phyloP scores from a whole-genome alignment of 2,329 filamentous ascomycete genomes.

The Fusarium chaquense region DNA sequence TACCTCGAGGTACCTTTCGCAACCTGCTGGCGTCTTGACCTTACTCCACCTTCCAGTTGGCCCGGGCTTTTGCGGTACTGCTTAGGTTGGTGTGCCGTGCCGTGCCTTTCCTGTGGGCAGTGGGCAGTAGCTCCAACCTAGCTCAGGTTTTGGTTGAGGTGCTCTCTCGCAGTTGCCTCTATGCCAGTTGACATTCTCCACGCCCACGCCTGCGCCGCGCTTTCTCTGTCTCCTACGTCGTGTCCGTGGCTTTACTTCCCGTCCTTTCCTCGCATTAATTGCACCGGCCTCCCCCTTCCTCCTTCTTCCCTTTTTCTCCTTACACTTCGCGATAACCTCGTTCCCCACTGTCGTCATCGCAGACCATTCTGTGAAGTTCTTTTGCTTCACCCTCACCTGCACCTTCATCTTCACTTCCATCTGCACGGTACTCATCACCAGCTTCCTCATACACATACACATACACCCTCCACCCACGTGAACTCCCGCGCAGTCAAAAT shows the following conservation, averaged over 20 bases:
- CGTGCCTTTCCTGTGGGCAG: slow-evolving; percentile 24
- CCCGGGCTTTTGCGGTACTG: slow-evolving; percentile 19
- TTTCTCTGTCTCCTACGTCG: slow-evolving; percentile 31
- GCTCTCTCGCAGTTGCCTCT: slow-evolving; percentile 27
- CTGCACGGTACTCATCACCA: slow-evolving; percentile 10
- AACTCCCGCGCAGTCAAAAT: slow-evolving; percentile 37
- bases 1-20: slow-evolving; percentile 26
- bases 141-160: slow-evolving; percentile 3
- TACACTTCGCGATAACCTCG: slow-evolving; percentile 40
- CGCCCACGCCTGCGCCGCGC: slow-evolving; percentile 22
- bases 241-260: slow-evolving; percentile 29
- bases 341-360: slow-evolving; percentile 29
- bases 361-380: slow-evolving; percentile 21
- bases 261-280: slow-evolving; percentile 40
- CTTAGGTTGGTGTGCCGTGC: slow-evolving; percentile 25
- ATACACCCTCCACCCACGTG: slow-evolving; percentile 22
- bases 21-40: neutral
- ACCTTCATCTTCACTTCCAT: slow-evolving; percentile 8
- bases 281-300: slow-evolving; percentile 26
- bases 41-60: slow-evolving; percentile 26
- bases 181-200: slow-evolving; percentile 32
- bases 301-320: slow-evolving; percentile 22
- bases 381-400: slow-evolving; percentile 18
- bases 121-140: slow-evolving; percentile 14
- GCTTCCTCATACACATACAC: slow-evolving; percentile 11